Conservation (phyloP, 2,329 filamentous ascomycete species). For the Colletotrichum kahawae region DNA sequence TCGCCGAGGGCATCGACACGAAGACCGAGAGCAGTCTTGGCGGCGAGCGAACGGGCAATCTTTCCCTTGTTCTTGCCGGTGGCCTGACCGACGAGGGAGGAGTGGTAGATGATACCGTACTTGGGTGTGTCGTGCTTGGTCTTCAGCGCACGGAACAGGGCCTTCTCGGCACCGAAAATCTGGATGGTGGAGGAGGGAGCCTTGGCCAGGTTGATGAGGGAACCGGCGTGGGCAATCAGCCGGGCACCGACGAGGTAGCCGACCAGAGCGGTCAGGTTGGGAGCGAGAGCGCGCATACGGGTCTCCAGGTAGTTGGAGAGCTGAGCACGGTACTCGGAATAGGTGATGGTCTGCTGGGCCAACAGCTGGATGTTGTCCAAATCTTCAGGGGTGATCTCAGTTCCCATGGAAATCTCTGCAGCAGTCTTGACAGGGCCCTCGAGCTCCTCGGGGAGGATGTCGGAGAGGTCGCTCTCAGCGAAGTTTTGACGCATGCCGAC, state of each 20-base stretch:
- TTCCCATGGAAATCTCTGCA: constrained; percentile 97
- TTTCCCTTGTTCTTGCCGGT: constrained; percentile 99
- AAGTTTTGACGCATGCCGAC: constrained; percentile 90
- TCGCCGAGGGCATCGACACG: constrained; percentile 80
- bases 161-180: constrained; percentile 98
- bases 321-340: constrained; percentile 88
- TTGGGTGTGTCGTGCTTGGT: constrained; percentile 99
- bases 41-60: constrained; percentile 94
- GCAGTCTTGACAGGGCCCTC: constrained; percentile 90
- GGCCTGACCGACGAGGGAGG: constrained; percentile 92
- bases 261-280: constrained; percentile 91
- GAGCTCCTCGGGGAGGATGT: constrained; percentile 94
- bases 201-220: constrained; percentile 93
- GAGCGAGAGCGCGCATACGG: constrained; percentile 96
- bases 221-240: constrained; percentile 93
- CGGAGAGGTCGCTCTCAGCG: constrained; percentile 77
- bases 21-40: constrained; percentile 91
- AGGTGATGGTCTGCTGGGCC: constrained; percentile 90
- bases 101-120: constrained; percentile 94
- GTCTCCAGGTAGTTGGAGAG: constrained; percentile 88
- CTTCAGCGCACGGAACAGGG: constrained; percentile 96
- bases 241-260: constrained; percentile 94
- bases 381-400: constrained; percentile 92
- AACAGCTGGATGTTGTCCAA: constrained; percentile 90
- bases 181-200: constrained; percentile 94